Percentiles rank a stretch among this genome's conserved stretches.
These are phyloP conservation scores for Chlorella sp. DNA, from an alignment of 139 green algal genomes.

Conservation along the genomic window DNA sequence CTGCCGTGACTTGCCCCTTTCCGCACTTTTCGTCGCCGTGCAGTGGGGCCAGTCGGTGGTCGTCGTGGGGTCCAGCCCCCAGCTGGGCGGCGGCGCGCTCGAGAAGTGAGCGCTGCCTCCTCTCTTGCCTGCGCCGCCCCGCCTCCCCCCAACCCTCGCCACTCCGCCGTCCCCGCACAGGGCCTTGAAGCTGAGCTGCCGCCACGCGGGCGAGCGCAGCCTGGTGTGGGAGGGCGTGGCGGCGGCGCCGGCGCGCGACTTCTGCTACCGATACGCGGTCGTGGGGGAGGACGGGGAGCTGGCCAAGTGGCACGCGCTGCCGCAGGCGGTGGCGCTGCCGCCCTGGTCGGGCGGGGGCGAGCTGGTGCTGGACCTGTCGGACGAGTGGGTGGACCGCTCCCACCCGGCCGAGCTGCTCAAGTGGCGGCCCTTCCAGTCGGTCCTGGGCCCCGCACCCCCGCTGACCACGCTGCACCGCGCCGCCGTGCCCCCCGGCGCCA, in stretches of 20 bases:
- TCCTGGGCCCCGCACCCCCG: not conserved
- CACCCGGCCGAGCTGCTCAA: not conserved
- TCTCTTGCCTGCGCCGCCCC: too few relatives aligned
- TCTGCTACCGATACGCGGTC: conserved; percentile 66
- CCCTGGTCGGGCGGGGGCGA: conserved; percentile 48
- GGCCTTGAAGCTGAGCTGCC: conserved; percentile 40
- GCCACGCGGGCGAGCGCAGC: conserved; percentile 54
- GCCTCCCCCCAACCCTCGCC: too few relatives aligned
- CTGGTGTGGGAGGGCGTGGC: conserved; percentile 75
- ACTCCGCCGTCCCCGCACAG: not conserved
- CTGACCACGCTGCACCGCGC: not conserved
- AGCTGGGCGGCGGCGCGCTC: too few relatives aligned
- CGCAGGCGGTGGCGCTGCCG: conserved; percentile 48
- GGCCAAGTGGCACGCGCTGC: conserved; percentile 46
- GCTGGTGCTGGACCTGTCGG: conserved; percentile 9
- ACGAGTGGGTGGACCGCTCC: conserved; percentile 5
- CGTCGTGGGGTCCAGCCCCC: too few relatives aligned
- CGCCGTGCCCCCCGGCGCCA: not conserved
- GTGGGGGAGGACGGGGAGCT: conserved; percentile 38
- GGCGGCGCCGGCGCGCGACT: conserved; percentile 46
- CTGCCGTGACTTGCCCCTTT: too few relatives aligned
- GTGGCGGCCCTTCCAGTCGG: not conserved
- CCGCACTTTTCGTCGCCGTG: too few relatives aligned
- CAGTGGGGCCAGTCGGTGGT: too few relatives aligned
- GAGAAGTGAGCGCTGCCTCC: too few relatives aligned